Base-by-base conservation (phyloP, 495 filamentous ascomycete species). In the Neurospora cerealis region DNA sequence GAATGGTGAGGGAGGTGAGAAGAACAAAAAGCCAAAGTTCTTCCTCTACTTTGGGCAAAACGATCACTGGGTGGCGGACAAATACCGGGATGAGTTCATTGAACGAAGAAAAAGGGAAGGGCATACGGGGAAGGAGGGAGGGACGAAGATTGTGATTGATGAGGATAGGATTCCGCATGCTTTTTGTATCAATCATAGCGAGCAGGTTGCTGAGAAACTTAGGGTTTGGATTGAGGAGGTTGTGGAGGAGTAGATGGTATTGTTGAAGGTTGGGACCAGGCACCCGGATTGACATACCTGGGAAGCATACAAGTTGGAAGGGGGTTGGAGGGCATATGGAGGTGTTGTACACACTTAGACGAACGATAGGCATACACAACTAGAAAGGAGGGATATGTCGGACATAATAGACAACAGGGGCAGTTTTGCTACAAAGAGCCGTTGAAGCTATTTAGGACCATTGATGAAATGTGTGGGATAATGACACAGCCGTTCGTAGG, bases 51-150 rank as follows among this genome's bases (percentile, higher is more conserved):
- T 95, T 82, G 94, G 89, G 3, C 78, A 88, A 42, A 77, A 85
- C 75, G 95, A 98, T 76, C 87, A 91, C 77, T 97, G 95, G 95
- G 93, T 98, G 34, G 91, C 91, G 1, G 84, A 93, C 71, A 82
- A 87, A 80, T 91, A 91, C 46, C 83, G 95, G 41, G 92, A 97
- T 78, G 88, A 87, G 70, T 88, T 97, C 72, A 91, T 97, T 75
- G 84, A 81, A 34, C 66, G 85, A 4, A 79, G 91, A 71, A 79
- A 76, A 70, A 76, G 76, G 71, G 78, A 80, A 71, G 75, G 76
- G 38, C 77, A 70, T 32, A 42, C 39, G 32, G 75, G 74, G n/a
- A 79, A 83, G 41, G 78, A 79, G 34, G 69, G 72, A 39, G n/a
- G 90, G 73, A 90, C 91, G 15, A 84, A 77, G 73, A 91, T 96